Percentiles rank a stretch among this genome's conserved stretches.
phyloP scores from a whole-genome alignment of 2,329 filamentous ascomycete species.

The Alternaria triticimaculans region DNA sequence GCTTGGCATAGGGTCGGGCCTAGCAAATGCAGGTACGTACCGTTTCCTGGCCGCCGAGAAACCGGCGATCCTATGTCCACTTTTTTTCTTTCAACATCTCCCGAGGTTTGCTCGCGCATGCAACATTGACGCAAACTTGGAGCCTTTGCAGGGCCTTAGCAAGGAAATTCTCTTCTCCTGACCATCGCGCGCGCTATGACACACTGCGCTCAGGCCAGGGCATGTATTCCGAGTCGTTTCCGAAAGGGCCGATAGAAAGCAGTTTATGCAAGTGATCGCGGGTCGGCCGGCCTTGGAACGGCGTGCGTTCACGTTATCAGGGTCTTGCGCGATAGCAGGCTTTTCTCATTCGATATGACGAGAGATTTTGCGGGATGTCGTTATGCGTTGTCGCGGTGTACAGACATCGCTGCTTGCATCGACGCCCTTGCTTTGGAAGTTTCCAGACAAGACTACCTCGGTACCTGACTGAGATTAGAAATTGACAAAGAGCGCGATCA shows the following conservation, averaged over 20 bases:
- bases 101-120: neutral
- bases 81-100: neutral
- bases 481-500: neutral
- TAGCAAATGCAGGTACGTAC: conserved; percentile 13
- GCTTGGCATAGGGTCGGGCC: conserved; percentile 4
- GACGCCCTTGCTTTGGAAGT: neutral
- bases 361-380: neutral
- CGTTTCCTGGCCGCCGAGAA: conserved; percentile 7
- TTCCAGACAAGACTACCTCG: neutral
- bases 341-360: neutral
- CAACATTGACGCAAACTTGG: neutral
- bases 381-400: neutral
- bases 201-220: neutral
- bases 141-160: neutral
- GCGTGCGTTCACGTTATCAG: conserved; percentile 11
- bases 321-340: conserved; percentile 7
- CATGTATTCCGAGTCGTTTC: conserved; percentile 6
- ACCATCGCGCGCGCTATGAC: conserved; percentile 2
- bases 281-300: conserved; percentile 3
- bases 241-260: conserved; percentile 19
- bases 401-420: neutral
- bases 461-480: neutral
- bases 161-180: neutral
- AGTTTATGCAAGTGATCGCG: conserved; percentile 10
- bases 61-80: neutral